A percentile compares a stretch with the other conserved stretches of the same genome.
phyloP scores from a whole-genome alignment of 345 rosid species.

The Aquilaria sinensis region DNA sequence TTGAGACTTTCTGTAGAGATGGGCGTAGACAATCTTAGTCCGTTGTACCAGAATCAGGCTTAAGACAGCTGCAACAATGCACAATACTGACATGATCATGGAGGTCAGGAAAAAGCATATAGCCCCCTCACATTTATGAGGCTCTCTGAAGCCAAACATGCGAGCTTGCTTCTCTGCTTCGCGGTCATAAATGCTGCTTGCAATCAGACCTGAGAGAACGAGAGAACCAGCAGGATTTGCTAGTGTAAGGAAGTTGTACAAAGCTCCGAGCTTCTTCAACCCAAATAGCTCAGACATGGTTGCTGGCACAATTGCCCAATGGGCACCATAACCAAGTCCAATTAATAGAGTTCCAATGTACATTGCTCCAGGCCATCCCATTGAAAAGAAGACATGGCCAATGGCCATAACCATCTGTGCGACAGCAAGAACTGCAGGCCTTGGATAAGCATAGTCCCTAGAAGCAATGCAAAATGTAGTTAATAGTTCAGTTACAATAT shows the following conservation, averaged over 20 bases:
- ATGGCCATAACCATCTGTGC: slow-evolving; percentile 81
- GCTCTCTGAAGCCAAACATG: slow-evolving; percentile 31
- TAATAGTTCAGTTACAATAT: background rate
- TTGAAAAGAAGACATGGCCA: slow-evolving; percentile 73
- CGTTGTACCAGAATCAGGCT: slow-evolving; percentile 82
- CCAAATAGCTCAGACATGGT: slow-evolving; percentile 92
- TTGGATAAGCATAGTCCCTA: slow-evolving; percentile 82
- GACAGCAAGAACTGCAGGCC: slow-evolving; percentile 72
- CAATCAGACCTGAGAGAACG: slow-evolving; percentile 77
- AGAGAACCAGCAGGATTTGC: slow-evolving; percentile 94
- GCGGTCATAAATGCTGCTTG: slow-evolving; percentile 73
- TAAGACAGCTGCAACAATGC: slow-evolving; percentile 51
- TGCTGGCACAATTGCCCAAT: slow-evolving; percentile 96
- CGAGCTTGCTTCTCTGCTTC: slow-evolving; percentile 82
- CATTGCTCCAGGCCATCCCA: slow-evolving; percentile 88
- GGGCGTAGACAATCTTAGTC: slow-evolving; percentile 59
- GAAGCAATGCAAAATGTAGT: background rate
- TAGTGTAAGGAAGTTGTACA: slow-evolving; percentile 87
- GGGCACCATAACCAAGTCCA: slow-evolving; percentile 88
- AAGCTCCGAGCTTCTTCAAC: slow-evolving; percentile 73
- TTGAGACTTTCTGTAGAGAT: slow-evolving; percentile 68
- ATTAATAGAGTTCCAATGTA: slow-evolving; percentile 72
- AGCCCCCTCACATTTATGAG: slow-evolving; percentile 60
- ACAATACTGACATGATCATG: slow-evolving; percentile 81
- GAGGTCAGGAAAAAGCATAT: slow-evolving; percentile 85